phyloP scores from a whole-genome alignment of 257 asterid genomes.

The Rehmannia glutinosa region DNA sequence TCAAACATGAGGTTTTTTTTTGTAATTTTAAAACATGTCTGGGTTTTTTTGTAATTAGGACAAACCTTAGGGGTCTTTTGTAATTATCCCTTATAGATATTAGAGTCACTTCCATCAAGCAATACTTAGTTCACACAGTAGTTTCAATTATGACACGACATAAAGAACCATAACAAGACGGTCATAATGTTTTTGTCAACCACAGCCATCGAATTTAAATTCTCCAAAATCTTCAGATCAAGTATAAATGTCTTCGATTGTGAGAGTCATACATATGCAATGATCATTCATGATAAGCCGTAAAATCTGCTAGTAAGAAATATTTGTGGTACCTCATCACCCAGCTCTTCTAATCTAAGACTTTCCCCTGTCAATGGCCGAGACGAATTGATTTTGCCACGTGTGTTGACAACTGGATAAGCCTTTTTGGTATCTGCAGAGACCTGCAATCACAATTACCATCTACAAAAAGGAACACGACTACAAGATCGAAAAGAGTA shows the following conservation, averaged over 20 bases:
- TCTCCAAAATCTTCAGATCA: neutral
- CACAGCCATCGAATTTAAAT: neutral
- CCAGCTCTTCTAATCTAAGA: slow-evolving; percentile 38
- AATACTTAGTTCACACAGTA: too few relatives aligned
- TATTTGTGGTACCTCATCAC: slow-evolving; percentile 38
- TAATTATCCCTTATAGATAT: too few relatives aligned
- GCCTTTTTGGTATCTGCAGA: slow-evolving; percentile 29
- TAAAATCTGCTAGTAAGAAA: too few relatives aligned
- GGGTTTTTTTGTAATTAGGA: too few relatives aligned
- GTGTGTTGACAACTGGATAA: slow-evolving; percentile 11
- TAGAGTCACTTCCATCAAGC: too few relatives aligned
- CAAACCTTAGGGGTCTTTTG: too few relatives aligned
- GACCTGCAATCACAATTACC: slow-evolving; percentile 37
- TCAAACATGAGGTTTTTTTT: too few relatives aligned
- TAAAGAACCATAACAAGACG: too few relatives aligned
- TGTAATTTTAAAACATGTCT: too few relatives aligned
- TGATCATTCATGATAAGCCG: too few relatives aligned
- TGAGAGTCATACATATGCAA: neutral
- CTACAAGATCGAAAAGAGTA: slow-evolving; percentile 16
- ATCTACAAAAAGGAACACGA: slow-evolving; percentile 14
- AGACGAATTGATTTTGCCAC: slow-evolving; percentile 18
- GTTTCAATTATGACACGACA: too few relatives aligned
- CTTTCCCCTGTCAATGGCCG: slow-evolving; percentile 29
- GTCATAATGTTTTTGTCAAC: neutral
- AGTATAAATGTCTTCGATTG: neutral